Percentiles rank a stretch among this genome's conserved stretches.
Evolutionary conservation across 108 stramenopile species (phyloP).

Genomic region (Fistulifera solaris): DNA sequence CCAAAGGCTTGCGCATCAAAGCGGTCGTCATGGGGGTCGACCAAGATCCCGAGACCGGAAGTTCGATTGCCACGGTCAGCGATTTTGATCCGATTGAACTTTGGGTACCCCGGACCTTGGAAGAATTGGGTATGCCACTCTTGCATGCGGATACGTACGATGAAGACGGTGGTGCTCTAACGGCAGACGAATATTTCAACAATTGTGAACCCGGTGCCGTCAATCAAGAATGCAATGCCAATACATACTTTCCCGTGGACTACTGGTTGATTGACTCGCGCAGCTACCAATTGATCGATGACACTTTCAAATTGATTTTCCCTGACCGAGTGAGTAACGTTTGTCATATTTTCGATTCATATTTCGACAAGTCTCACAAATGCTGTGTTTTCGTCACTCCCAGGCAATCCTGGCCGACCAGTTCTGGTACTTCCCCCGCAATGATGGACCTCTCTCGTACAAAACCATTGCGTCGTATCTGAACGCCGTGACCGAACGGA

Average conservation of each 20-base stretch:
- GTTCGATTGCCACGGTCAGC: background rate
- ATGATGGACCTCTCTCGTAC: constrained; percentile 3
- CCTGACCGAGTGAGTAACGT: constrained; percentile 3
- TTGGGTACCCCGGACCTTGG: constrained; percentile 3
- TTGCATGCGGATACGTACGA: constrained; percentile 1
- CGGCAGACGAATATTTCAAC: background rate
- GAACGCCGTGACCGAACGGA: background rate
- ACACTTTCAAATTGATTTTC: background rate
- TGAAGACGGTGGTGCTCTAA: too few relatives aligned
- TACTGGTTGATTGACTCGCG: constrained; percentile 10
- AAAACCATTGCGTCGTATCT: background rate
- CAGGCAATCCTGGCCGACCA: constrained; percentile 7
- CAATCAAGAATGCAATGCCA: background rate
- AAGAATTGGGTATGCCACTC: constrained; percentile 9
- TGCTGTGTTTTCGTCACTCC: background rate
- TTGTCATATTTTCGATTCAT: background rate
- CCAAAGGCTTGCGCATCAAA: constrained; percentile 6
- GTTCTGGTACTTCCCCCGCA: background rate
- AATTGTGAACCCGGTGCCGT: background rate
- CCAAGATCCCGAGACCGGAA: background rate
- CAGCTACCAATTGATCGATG: background rate
- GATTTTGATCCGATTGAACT: constrained; percentile 7
- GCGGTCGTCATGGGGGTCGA: background rate
- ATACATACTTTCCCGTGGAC: constrained; percentile 10
- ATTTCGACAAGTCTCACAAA: background rate